Evolutionary conservation across 2,329 filamentous ascomycete genomes (phyloP), one percentile per base, ranked within the genome.

Genomic region (Fusarium avenaceum): DNA sequence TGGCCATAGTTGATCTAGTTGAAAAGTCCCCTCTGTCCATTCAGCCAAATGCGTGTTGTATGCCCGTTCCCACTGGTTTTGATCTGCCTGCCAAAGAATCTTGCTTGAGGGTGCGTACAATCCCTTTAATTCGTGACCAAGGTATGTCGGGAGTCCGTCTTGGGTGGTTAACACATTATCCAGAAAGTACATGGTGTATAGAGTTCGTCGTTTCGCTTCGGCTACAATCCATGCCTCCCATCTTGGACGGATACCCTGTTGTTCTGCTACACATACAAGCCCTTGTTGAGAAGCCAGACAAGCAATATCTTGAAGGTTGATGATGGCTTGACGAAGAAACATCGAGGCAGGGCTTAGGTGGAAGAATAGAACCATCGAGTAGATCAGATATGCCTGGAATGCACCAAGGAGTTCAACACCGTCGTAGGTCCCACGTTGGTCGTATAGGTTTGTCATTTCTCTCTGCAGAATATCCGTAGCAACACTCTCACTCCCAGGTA

Each of bases 181-280:
- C 43, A 88, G 82, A 4, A 88, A 74, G 55, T 87, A 87, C 80
- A 86, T 84, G 0, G 79, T 77, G 58, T 80, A 86, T 0, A 88
- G 61, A 0, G 83, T 82, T 6, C 86, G 79, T 4, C 85, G 78
- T 62, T 86, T 88, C 0, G 86, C 79, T 43, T 86, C 84, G 0
- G 81, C 81, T 1, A 85, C 72, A 6, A 87, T 81, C 86, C 86
- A 88, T 1, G 78, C 76, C 57, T 86, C 84, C 86, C 85, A 87
- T 8, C 55, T 74, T 0, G 85, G 85, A 4, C 80, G 78, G 0
- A 71, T 60, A 1, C 74, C 74, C 3, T 75, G 57, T 15, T 76
- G 70, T 55, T 87, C 85, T 1, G 80, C 80, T 1, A 63, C 38
- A 45, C 82, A 86, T 10, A 81, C 71, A 3, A 87, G 78, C 0